Evolutionary conservation across 306 rosid species (phyloP).

Genomic region (Lathyrus oleraceus): DNA sequence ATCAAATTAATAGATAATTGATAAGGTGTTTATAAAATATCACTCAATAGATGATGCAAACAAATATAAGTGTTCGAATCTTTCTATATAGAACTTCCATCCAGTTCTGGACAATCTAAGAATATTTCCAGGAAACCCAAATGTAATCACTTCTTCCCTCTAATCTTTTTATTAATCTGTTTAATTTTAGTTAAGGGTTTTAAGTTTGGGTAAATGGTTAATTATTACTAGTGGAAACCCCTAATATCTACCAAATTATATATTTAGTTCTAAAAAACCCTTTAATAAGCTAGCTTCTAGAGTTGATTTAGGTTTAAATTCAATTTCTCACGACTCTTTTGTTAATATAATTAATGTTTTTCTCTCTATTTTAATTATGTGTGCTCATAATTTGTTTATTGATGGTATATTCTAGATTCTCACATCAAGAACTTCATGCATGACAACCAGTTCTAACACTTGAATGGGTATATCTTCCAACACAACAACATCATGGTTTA

Average conservation of each 20-base stretch:
- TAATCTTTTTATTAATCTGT: not conserved
- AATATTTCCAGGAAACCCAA: conserved; percentile 36
- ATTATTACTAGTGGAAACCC: not conserved
- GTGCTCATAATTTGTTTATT: conserved; percentile 23
- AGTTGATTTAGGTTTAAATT: not conserved
- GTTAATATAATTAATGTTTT: not conserved
- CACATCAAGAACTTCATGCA: conserved; percentile 94
- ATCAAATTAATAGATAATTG: too few species aligned
- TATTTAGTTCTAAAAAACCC: not conserved
- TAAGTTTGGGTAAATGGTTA: too few species aligned
- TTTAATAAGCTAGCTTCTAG: not conserved
- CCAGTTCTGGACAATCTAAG: conserved; percentile 42
- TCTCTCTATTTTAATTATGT: not conserved
- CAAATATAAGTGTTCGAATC: too few species aligned
- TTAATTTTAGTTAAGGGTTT: not conserved
- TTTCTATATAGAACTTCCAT: conserved; percentile 22
- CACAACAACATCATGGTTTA: not conserved
- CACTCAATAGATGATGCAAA: too few species aligned
- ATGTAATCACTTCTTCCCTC: conserved; percentile 27
- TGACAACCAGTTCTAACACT: conserved; percentile 92
- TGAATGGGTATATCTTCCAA: conserved; percentile 60
- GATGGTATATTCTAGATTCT: conserved; percentile 69
- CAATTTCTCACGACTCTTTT: not conserved
- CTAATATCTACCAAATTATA: not conserved
- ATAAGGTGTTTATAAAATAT: too few species aligned